phyloP scores from a whole-genome alignment of 1,284 basidiomycete species.

The Porodaedalea pini region DNA sequence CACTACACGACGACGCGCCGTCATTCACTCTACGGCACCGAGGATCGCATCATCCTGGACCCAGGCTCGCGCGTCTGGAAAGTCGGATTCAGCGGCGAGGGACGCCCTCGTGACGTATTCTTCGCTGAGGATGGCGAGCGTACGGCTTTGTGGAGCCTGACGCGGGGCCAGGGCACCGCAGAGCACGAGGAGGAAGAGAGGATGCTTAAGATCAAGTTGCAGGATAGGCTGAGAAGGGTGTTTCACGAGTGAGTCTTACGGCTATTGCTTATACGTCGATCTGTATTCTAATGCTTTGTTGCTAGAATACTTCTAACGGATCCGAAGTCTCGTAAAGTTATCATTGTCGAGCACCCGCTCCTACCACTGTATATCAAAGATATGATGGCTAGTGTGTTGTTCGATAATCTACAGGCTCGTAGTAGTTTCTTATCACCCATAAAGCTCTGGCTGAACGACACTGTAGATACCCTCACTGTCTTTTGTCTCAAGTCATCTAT shows the following conservation, averaged over 20 bases:
- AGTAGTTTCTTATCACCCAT: neutral
- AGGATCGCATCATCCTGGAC: slow-evolving; percentile 83
- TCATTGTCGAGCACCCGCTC: slow-evolving; percentile 87
- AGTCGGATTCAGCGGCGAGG: slow-evolving; percentile 86
- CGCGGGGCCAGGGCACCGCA: slow-evolving; percentile 47
- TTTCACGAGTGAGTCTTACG: slow-evolving; percentile 74
- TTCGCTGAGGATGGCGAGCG: slow-evolving; percentile 37
- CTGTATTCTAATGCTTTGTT: slow-evolving; percentile 24
- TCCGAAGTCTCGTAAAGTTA: slow-evolving; percentile 89
- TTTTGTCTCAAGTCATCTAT: slow-evolving; percentile 83
- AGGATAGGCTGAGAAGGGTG: slow-evolving; percentile 66
- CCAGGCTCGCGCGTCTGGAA: slow-evolving; percentile 84
- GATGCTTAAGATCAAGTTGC: slow-evolving; percentile 64
- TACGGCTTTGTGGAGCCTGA: slow-evolving; percentile 55
- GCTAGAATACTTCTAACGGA: slow-evolving; percentile 85
- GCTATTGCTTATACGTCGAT: neutral
- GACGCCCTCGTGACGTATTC: slow-evolving; percentile 76
- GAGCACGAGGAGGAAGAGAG: slow-evolving; percentile 70
- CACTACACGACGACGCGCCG: slow-evolving; percentile 75
- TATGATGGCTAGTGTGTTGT: slow-evolving; percentile 80
- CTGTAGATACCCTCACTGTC: slow-evolving; percentile 85
- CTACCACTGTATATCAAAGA: slow-evolving; percentile 86
- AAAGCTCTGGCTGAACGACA: slow-evolving; percentile 16
- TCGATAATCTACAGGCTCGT: slow-evolving; percentile 84
- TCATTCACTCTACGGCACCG: slow-evolving; percentile 80